A percentile compares a stretch with the other conserved stretches of the same genome.
These are phyloP conservation scores for Neurospora hispaniola DNA, from an alignment of 495 filamentous ascomycete species.

Conservation along the genomic window DNA sequence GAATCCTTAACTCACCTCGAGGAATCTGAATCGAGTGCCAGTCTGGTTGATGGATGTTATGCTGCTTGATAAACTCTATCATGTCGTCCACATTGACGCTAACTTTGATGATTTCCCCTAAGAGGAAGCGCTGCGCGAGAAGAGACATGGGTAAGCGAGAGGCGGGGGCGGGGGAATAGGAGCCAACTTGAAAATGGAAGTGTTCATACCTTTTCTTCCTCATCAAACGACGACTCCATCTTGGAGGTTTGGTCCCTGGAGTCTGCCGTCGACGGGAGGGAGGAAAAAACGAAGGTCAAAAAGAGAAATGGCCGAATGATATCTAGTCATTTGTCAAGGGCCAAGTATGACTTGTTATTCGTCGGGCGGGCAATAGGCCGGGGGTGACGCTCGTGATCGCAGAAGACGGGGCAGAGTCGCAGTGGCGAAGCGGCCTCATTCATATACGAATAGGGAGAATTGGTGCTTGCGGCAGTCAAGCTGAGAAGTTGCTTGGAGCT, in stretches of 20 bases:
- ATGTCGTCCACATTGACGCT: slow-evolving; percentile 34
- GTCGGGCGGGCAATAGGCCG: not conserved
- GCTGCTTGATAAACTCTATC: slow-evolving; percentile 38
- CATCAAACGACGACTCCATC: slow-evolving; percentile 39
- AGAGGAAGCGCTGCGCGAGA: slow-evolving; percentile 37
- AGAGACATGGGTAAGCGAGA: slow-evolving; percentile 5
- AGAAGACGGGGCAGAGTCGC: slow-evolving; percentile 9
- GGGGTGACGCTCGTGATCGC: slow-evolving; percentile 18
- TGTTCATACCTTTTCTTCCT: slow-evolving; percentile 36
- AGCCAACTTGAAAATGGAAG: slow-evolving; percentile 3
- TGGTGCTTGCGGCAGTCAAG: not conserved
- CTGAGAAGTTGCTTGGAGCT: not conserved
- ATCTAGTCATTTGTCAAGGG: slow-evolving; percentile 31
- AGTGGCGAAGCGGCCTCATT: slow-evolving; percentile 25
- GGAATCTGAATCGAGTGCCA: slow-evolving; percentile 39
- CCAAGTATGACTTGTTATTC: slow-evolving; percentile 16
- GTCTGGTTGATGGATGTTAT: slow-evolving; percentile 29
- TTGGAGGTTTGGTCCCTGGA: slow-evolving; percentile 16
- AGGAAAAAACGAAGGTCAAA: slow-evolving; percentile 18
- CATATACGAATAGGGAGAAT: slow-evolving; percentile 1
- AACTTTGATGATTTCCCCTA: slow-evolving; percentile 45
- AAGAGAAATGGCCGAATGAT: slow-evolving; percentile 15
- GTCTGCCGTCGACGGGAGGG: slow-evolving; percentile 13
- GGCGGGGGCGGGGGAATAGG: slow-evolving; percentile 2
- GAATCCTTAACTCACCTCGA: slow-evolving; percentile 26